Percentiles rank a stretch among this genome's conserved stretches.
These are phyloP conservation scores for Mycena rosella DNA, from an alignment of 768 basidiomycete genomes.

Conservation along the genomic window DNA sequence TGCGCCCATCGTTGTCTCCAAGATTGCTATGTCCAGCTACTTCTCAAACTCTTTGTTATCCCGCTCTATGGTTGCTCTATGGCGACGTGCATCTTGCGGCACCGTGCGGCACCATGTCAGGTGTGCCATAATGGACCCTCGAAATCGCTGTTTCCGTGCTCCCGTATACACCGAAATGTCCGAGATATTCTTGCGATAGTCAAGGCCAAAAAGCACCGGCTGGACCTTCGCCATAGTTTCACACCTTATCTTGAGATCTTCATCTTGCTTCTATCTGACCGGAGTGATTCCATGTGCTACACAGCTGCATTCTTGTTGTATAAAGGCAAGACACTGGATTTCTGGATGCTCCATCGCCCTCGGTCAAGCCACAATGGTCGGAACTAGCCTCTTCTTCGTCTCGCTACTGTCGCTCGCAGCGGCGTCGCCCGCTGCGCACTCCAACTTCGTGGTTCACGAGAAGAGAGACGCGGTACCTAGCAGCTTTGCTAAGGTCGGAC, in stretches of 20 bases:
- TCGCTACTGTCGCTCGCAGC: slow-evolving; percentile 28
- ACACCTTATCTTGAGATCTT: slow-evolving; percentile 35
- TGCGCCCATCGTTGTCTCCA: no score
- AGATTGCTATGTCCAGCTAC: no score
- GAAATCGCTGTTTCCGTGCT: not conserved
- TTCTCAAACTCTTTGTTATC: no score
- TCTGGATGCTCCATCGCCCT: not conserved
- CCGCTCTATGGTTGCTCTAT: no score
- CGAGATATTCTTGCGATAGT: slow-evolving; percentile 4
- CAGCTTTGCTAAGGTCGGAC: slow-evolving; percentile 34
- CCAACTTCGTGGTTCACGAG: slow-evolving; percentile 46
- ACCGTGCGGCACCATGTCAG: not conserved
- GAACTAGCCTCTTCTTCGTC: slow-evolving; percentile 32
- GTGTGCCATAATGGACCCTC: not conserved
- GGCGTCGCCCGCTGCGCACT: slow-evolving; percentile 28
- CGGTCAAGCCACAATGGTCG: slow-evolving; percentile 31
- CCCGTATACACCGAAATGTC: not conserved
- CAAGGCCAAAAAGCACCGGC: not conserved
- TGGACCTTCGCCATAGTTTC: slow-evolving; percentile 21
- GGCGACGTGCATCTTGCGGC: not conserved
- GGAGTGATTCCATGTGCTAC: slow-evolving; percentile 15
- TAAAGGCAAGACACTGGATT: slow-evolving; percentile 6
- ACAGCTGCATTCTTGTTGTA: slow-evolving; percentile 5
- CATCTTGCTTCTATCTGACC: not conserved
- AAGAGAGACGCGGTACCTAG: slow-evolving; percentile 31